Base-by-base conservation (phyloP, 2,329 filamentous ascomycete genomes). In the Pseudopyrenochaeta lycopersici region DNA sequence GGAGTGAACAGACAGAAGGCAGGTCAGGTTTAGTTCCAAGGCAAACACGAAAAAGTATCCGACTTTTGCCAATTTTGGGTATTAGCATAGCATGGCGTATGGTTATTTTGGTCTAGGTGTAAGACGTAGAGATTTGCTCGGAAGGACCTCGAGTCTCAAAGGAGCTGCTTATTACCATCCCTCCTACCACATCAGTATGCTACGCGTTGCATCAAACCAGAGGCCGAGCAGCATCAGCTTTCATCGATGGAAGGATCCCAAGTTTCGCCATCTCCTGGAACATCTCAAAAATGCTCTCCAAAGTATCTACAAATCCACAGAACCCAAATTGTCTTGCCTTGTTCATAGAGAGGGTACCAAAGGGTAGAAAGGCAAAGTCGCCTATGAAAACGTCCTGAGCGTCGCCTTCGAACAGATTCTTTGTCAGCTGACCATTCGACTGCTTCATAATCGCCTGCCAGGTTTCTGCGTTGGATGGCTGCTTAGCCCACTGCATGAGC, bases 11-110 rank as follows among this genome's bases (percentile, higher is more conserved):
- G 21, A 36, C 5, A 11, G 4, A 12, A 5, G 36, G 36, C 20
- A 14, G 36, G 12, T 21, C 21, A 23, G 18, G 20, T 38, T 18
- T 30, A 18, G 3, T 42, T n/a, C 30, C 14, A 30, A 27, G 12
- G 21, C n/a, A 21, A 23, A n/a, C 7, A 15, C 12, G 14, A 42
- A 42, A 30, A 29, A 23, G 40, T 11, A 30, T 29, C 17, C 21
- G 27, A 7, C 27, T 7, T 17, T 15, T 29, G 40, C 40, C 27
- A 12, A 27, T 10, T 52, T 48, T 54, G 58, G 51, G 46, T 54
- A 54, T 58, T 44, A 58, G 63, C 63, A 67, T 66, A 66, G 63
- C 64, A 57, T 45, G 64, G 64, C 64, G 61, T 64, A 58, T 30
- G 33, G 33, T 46, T 35, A 32, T 39, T 18, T 46, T 33, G 36